Evolutionary conservation across 2,329 filamentous ascomycete genomes (phyloP).

Genomic region (Penicillium sp.): DNA sequence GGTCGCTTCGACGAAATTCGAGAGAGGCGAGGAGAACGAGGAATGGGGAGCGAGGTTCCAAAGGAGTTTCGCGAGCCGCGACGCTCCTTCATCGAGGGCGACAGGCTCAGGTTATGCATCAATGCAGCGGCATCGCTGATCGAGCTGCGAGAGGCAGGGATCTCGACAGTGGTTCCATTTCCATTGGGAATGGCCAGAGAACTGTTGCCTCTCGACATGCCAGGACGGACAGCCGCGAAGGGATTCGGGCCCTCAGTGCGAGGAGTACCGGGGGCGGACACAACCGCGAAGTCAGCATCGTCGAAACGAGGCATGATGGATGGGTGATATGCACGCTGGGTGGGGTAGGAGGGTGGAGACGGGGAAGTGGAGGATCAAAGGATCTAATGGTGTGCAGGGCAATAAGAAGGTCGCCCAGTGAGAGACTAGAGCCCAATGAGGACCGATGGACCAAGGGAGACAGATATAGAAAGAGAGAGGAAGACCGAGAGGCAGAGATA

Average conservation of each 20-base stretch:
- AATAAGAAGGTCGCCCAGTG: conserved; percentile 14
- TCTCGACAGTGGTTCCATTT: conserved; percentile 63
- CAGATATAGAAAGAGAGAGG: neutral
- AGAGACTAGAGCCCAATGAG: conserved; percentile 9
- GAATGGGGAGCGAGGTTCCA: conserved; percentile 73
- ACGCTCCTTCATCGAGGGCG: conserved; percentile 69
- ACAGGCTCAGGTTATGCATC: conserved; percentile 74
- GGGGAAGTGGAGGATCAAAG: conserved; percentile 11
- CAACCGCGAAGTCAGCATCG: conserved; percentile 58
- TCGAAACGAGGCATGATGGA: conserved; percentile 64
- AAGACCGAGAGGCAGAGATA: conserved; percentile 2
- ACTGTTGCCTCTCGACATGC: conserved; percentile 31
- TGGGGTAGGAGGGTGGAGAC: conserved; percentile 16
- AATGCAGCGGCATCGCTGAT: conserved; percentile 70
- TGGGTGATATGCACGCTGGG: conserved; percentile 19
- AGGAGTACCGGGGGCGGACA: conserved; percentile 32
- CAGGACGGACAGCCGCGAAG: conserved; percentile 24
- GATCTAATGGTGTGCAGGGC: conserved; percentile 14
- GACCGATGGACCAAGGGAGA: conserved; percentile 2
- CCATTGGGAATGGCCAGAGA: conserved; percentile 50
- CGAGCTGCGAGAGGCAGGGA: conserved; percentile 70
- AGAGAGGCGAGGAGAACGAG: conserved; percentile 70
- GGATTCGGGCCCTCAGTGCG: conserved; percentile 16
- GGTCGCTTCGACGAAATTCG: conserved; percentile 64
- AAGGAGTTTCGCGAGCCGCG: conserved; percentile 76